phyloP scores from a whole-genome alignment of 257 asterid species.

The Rubia yunnanensis region DNA sequence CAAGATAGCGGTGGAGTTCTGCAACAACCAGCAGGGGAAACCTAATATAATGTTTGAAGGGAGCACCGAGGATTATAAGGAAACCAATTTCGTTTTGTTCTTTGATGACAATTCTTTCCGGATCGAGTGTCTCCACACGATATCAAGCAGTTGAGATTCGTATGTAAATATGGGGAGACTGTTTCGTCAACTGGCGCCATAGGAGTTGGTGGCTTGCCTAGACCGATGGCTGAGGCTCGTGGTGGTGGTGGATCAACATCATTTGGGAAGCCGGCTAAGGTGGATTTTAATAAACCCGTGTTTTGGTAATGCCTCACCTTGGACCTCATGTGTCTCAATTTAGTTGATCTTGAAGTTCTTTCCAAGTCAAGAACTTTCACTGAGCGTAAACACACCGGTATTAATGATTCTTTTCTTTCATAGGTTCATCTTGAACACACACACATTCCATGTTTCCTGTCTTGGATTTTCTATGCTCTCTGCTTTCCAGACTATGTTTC shows the following conservation, averaged over 20 bases:
- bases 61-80: conserved; percentile 84
- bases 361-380: no score
- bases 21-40: conserved; percentile 74
- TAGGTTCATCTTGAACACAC: no score
- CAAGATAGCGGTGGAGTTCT: conserved; percentile 76
- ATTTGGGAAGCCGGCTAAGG: conserved; percentile 41
- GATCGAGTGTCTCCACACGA: conserved; percentile 82
- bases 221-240: no score
- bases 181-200: conserved; percentile 25
- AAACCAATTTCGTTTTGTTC: conserved; percentile 79
- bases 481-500: no score
- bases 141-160: conserved; percentile 79
- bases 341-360: no score
- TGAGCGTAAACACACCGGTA: no score
- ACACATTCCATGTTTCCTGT: no score
- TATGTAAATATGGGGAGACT: conserved; percentile 65
- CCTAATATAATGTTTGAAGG: conserved; percentile 90
- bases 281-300: conserved; percentile 38
- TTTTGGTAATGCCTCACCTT: conserved; percentile 43
- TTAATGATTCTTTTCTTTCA: no score
- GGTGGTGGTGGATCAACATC: conserved; percentile 58
- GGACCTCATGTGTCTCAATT: no score
- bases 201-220: conserved; percentile 19
- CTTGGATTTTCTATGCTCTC: no score
- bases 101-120: conserved; percentile 79